Conservation (phyloP, 1,139 yeast species). For the Pneumocystis carinii region DNA sequence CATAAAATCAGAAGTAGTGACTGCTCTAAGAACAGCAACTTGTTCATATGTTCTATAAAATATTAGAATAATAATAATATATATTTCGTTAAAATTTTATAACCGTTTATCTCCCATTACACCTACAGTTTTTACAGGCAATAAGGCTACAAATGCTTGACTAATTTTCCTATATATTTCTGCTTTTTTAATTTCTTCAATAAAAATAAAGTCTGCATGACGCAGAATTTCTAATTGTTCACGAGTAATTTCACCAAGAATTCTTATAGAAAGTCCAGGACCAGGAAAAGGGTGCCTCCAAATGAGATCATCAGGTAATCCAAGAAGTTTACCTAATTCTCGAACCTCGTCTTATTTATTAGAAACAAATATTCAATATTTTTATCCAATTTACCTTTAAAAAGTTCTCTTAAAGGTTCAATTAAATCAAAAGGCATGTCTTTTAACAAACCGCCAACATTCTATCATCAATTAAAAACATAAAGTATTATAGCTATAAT, state of each 20-base stretch:
- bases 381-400: constrained; percentile 33
- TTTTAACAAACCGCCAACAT: constrained; percentile 94
- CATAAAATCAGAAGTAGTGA: constrained; percentile 96
- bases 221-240: constrained; percentile 91
- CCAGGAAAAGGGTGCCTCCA: constrained; percentile 99
- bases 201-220: constrained; percentile 90
- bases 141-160: constrained; percentile 92
- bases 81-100: background rate
- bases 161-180: constrained; percentile 87
- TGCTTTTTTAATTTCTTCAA: constrained; percentile 84
- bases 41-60: constrained; percentile 64
- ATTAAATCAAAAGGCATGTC: constrained; percentile 96
- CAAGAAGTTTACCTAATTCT: constrained; percentile 82
- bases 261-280: constrained; percentile 98
- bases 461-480: constrained; percentile 20
- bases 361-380: background rate
- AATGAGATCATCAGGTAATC: constrained; percentile 90
- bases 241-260: constrained; percentile 87
- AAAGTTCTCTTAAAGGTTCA: constrained; percentile 95
- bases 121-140: constrained; percentile 97
- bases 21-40: constrained; percentile 96
- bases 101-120: constrained; percentile 96
- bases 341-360: constrained; percentile 66
- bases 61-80: background rate
- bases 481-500: background rate